phyloP scores from a whole-genome alignment of 495 filamentous ascomycete genomes.

The Patellaria atrata region DNA sequence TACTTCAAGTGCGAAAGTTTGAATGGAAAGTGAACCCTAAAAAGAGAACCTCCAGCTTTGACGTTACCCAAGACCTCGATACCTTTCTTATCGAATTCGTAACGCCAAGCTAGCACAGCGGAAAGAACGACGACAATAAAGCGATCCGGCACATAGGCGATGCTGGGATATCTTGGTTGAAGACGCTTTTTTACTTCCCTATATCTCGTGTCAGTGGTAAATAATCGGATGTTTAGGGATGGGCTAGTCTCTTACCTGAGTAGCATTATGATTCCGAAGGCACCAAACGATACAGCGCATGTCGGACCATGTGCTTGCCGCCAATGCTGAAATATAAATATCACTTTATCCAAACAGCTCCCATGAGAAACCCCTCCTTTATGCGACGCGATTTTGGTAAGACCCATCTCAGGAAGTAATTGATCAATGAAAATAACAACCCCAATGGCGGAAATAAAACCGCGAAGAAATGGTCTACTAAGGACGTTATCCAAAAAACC shows the following conservation, averaged over 20 bases:
- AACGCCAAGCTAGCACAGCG: slow-evolving; percentile 61
- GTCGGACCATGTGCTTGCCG: slow-evolving; percentile 57
- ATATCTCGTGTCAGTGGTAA: slow-evolving; percentile 6
- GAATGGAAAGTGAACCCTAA: slow-evolving; percentile 79
- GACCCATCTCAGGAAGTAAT: slow-evolving; percentile 75
- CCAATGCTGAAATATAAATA: slow-evolving; percentile 59
- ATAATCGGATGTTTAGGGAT: not conserved
- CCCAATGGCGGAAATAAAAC: slow-evolving; percentile 93
- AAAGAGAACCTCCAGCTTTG: slow-evolving; percentile 50
- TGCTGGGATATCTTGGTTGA: slow-evolving; percentile 62
- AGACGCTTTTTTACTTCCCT: slow-evolving; percentile 71
- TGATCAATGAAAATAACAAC: slow-evolving; percentile 94
- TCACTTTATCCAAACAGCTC: slow-evolving; percentile 69
- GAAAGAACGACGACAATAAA: slow-evolving; percentile 82
- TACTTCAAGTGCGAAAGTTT: slow-evolving; percentile 57
- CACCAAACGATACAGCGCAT: slow-evolving; percentile 53
- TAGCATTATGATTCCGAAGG: slow-evolving; percentile 81
- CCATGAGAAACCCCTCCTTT: slow-evolving; percentile 52
- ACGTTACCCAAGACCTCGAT: slow-evolving; percentile 74
- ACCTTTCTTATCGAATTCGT: slow-evolving; percentile 67
- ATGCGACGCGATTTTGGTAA: slow-evolving; percentile 45
- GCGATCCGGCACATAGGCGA: slow-evolving; percentile 85
- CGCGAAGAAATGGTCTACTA: slow-evolving; percentile 78
- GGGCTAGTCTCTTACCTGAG: slow-evolving; percentile 40
- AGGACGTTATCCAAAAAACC: slow-evolving; percentile 93